Conservation (phyloP, 345 rosid genomes). For the Lumnitzera racemosa region DNA sequence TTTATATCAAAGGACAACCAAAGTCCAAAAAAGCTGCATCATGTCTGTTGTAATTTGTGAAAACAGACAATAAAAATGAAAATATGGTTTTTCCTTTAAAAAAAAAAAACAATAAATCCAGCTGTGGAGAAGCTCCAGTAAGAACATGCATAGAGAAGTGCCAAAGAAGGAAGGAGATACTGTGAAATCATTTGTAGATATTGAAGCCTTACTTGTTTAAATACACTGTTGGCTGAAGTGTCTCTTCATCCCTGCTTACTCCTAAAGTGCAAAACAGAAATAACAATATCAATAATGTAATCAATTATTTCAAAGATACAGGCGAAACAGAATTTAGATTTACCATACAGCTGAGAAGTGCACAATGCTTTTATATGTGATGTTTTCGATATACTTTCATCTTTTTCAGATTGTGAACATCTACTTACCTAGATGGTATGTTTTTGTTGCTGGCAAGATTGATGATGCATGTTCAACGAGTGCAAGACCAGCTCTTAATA, state of each 20-base stretch:
- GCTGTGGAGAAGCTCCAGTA: background rate
- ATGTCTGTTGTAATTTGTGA: background rate
- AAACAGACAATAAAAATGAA: background rate
- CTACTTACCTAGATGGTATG: slow-evolving; percentile 69
- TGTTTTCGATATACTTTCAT: background rate
- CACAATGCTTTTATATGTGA: background rate
- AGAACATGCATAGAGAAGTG: no score
- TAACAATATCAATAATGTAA: background rate
- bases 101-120: background rate
- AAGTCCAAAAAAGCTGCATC: no score
- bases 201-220: slow-evolving; percentile 66
- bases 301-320: background rate
- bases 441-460: slow-evolving; percentile 73
- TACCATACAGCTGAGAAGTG: background rate
- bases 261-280: slow-evolving; percentile 26
- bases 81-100: background rate
- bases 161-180: no score
- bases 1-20: no score
- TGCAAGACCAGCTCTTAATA: slow-evolving; percentile 92
- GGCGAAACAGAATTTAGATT: no score
- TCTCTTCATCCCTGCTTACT: slow-evolving; percentile 69
- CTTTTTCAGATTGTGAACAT: slow-evolving; percentile 5
- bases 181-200: background rate
- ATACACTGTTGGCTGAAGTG: slow-evolving; percentile 76
- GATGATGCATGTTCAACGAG: slow-evolving; percentile 84